These are phyloP conservation scores for Metschnikowia noctiluminum DNA, from an alignment of 805 yeast genomes.

Conservation along the genomic window DNA sequence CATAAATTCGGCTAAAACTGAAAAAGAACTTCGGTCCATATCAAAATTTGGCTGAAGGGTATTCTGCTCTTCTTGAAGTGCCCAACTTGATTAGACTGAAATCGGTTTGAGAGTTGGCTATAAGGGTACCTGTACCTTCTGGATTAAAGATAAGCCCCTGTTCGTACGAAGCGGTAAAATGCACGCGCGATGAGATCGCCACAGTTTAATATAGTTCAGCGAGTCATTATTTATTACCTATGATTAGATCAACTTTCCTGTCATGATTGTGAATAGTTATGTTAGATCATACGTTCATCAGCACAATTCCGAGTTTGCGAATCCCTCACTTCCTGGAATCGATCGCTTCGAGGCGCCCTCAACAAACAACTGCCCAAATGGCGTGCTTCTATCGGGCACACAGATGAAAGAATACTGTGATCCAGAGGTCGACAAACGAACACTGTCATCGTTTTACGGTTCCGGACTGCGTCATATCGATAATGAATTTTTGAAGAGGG, in stretches of 20 bases:
- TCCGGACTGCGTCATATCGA: no score
- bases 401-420: no score
- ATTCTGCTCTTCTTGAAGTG: no score
- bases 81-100: no score
- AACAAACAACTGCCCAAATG: neutral
- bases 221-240: neutral
- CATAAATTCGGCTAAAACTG: no score
- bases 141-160: neutral
- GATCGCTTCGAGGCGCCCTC: neutral
- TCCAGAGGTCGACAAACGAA: no score
- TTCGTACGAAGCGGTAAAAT: neutral
- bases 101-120: no score
- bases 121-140: neutral
- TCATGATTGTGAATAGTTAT: slow-evolving; percentile 12
- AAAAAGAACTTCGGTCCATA: no score
- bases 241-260: neutral
- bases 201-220: neutral
- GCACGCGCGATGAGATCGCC: neutral
- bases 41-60: no score
- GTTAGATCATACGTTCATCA: slow-evolving; percentile 14
- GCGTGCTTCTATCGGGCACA: neutral
- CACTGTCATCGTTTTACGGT: no score
- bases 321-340: neutral
- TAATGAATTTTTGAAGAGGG: neutral
- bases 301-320: slow-evolving; percentile 2